phyloP scores from a whole-genome alignment of 345 rosid genomes.

The Eucalyptus microcorys region DNA sequence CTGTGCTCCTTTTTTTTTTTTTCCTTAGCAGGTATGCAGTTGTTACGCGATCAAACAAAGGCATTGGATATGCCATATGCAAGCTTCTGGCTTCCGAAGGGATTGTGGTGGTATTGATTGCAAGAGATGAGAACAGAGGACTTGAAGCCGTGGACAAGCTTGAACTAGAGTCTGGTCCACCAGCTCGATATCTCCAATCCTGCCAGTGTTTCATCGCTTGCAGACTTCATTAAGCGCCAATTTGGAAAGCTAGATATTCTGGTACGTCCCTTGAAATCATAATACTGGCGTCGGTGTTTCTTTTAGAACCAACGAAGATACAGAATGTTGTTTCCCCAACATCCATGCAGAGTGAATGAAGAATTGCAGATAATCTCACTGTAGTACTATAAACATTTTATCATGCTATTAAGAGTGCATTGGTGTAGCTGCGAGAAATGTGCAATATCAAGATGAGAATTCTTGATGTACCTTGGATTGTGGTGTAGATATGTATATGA shows the following conservation, averaged over 20 bases:
- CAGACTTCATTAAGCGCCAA: conserved; percentile 5
- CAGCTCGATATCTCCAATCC: conserved; percentile 22
- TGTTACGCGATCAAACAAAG: background rate
- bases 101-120: background rate
- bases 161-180: conserved; percentile 2
- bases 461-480: background rate
- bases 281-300: background rate
- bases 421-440: background rate
- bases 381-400: no score
- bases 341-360: background rate
- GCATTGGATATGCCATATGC: background rate
- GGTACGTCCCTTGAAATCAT: background rate
- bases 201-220: conserved; percentile 4
- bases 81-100: conserved; percentile 10
- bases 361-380: no score
- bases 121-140: conserved; percentile 15
- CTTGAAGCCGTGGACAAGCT: conserved; percentile 18
- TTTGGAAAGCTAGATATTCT: conserved; percentile 30
- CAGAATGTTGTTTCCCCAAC: background rate
- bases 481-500: background rate
- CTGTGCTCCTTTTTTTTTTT: background rate
- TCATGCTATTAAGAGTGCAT: no score
- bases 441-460: background rate
- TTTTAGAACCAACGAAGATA: background rate
- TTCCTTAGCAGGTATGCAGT: no score